Evolutionary conservation across 1,284 basidiomycete genomes (phyloP).

Genomic region (Vanrija sp.): DNA sequence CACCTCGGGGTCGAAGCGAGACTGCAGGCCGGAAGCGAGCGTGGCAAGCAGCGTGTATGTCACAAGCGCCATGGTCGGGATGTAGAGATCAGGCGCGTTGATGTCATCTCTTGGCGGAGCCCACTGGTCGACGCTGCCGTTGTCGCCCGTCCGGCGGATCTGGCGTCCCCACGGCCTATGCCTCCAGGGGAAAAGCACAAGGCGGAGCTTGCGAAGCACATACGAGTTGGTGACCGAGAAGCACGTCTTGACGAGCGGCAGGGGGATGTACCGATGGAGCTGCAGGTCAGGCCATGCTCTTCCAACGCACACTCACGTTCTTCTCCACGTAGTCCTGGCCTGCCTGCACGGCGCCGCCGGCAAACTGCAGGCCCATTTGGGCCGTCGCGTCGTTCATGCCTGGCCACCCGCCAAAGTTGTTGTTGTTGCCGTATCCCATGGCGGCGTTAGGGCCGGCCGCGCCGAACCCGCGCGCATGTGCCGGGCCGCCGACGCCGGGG

Average conservation of each 20-base stretch:
- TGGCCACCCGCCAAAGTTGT: constrained; percentile 29
- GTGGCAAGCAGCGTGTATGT: constrained; percentile 90
- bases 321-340: constrained; percentile 95
- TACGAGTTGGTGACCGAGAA: constrained; percentile 98
- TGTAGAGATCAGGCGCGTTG: constrained; percentile 94
- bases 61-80: constrained; percentile 92
- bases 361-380: constrained; percentile 94
- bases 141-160: constrained; percentile 51
- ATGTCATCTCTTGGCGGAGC: constrained; percentile 87
- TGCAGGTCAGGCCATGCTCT: constrained; percentile 38
- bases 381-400: constrained; percentile 85
- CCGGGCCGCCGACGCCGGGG: background rate
- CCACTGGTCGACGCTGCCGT: constrained; percentile 66
- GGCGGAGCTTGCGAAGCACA: constrained; percentile 81
- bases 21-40: constrained; percentile 75
- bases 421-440: constrained; percentile 10
- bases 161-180: constrained; percentile 78
- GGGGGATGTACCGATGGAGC: constrained; percentile 72
- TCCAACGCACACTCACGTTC: constrained; percentile 60
- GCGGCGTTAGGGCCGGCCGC: constrained; percentile 11
- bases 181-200: constrained; percentile 94
- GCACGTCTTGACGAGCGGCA: constrained; percentile 78
- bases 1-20: constrained; percentile 83
- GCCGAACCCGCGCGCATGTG: constrained; percentile 2
- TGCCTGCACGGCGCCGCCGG: constrained; percentile 82